phyloP scores from a whole-genome alignment of 495 filamentous ascomycete species.

The Lepidopterella palustris region DNA sequence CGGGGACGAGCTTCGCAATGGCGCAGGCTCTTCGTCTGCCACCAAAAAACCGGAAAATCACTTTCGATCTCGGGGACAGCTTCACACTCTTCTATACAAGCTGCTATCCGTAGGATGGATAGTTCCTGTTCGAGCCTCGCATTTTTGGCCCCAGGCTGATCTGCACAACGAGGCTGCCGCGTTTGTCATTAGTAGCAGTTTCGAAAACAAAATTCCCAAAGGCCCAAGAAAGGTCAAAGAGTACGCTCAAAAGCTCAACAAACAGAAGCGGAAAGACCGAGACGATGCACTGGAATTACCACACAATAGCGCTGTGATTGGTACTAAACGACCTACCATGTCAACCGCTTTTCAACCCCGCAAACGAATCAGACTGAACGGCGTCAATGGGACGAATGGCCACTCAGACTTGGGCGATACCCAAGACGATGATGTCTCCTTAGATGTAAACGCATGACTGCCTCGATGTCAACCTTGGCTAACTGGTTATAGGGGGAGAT shows the following conservation, averaged over 20 bases:
- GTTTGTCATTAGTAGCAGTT: background rate
- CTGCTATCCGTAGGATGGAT: background rate
- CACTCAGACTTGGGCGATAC: background rate
- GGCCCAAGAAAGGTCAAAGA: background rate
- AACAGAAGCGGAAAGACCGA: background rate
- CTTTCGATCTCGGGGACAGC: background rate
- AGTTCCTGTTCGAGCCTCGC: background rate
- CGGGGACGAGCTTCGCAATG: background rate
- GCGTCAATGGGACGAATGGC: background rate
- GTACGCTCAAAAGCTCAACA: background rate
- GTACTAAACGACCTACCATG: background rate
- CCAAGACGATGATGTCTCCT: background rate
- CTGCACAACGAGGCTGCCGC: background rate
- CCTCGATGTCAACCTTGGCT: background rate
- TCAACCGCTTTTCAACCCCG: background rate
- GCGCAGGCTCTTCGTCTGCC: background rate
- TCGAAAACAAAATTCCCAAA: background rate
- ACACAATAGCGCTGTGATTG: background rate
- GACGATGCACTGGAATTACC: background rate
- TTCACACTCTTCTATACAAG: background rate
- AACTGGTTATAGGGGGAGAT: constrained; percentile 40
- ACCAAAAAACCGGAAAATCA: background rate
- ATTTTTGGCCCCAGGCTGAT: background rate
- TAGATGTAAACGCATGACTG: background rate
- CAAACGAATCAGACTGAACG: constrained; percentile 2